Base-by-base conservation (phyloP, 2,329 filamentous ascomycete genomes). In the Aspergillus sp. region DNA sequence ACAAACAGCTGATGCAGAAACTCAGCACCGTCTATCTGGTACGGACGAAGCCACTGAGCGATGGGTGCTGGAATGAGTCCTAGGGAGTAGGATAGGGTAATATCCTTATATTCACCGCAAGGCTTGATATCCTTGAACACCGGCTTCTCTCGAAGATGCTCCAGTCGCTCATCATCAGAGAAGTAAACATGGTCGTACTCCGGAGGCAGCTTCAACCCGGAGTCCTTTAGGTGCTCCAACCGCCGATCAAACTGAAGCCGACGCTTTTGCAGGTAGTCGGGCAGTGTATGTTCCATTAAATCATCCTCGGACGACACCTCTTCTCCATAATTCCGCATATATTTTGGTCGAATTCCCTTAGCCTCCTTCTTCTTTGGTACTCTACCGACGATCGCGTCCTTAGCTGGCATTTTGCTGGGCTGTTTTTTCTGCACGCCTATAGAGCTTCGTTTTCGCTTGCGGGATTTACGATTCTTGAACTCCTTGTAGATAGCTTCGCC, bases 1-100 rank as follows among this genome's bases (percentile, higher is more conserved):
- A 97, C 89, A 70, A 98, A 98, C 20, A 90, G 83, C 59, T 90
- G 85, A 70, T 98, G 93, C 7, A 99, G 80, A 67, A 97, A 98
- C 33, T 84, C 82, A 13, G 89, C 90, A 5, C 95, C 95, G 27
- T 89, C 84, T 1, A 98, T 81, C 72, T 99, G 95, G 68, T 99
- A 99, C 62, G 93, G 90, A 59, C 95, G 86, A 49, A 99, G 79
- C 77, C 95, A 97, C 70, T 95, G 93, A 0, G 93, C 93, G 54
- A 98, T 91, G 0, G 91, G 85, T 0, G 90, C 92, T 0, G 95
- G 95, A 40, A 99, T 92, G 3, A 92, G 70, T 0, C 93, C 93
- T 0, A 86, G 83, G 1, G 93, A 96, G 64, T 87, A 86, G 13
- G 84, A 83, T 22, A 98, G 80, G 46, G 85, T 79, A 48, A 96